Conservation (phyloP, 257 asterid genomes). For the Ballota nigra region DNA sequence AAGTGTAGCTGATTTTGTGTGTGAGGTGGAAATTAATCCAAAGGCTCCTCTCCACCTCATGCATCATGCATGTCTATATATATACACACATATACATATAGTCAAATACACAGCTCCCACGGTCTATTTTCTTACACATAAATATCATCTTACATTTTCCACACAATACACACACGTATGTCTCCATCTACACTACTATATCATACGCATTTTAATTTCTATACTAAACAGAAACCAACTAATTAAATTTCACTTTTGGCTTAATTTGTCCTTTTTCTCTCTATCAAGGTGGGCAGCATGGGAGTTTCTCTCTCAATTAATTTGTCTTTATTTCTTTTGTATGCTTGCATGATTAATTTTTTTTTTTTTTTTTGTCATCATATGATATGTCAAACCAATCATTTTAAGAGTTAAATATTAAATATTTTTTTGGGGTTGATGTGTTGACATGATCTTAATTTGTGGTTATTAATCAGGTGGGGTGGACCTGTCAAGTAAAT, state of each 20-base stretch:
- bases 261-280: background rate
- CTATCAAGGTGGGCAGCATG: constrained; percentile 23
- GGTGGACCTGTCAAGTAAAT: constrained; percentile 46
- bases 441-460: constrained; percentile 19
- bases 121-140: constrained; percentile 19
- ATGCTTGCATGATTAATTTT: constrained; percentile 18
- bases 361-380: constrained; percentile 32
- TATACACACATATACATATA: background rate
- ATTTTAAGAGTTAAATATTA: constrained; percentile 12
- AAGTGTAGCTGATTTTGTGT: constrained; percentile 25
- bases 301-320: constrained; percentile 13
- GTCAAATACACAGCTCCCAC: background rate
- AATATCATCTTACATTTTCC: constrained; percentile 12
- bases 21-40: constrained; percentile 67
- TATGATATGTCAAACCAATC: constrained; percentile 28
- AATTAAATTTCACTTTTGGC: constrained; percentile 1
- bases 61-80: background rate
- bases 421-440: background rate
- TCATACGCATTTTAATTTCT: background rate
- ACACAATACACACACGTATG: background rate
- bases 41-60: constrained; percentile 57
- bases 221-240: background rate
- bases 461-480: constrained; percentile 19
- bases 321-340: constrained; percentile 22
- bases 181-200: background rate